Conservation (phyloP, 805 yeast genomes). For the Nakazawaea peltata region DNA sequence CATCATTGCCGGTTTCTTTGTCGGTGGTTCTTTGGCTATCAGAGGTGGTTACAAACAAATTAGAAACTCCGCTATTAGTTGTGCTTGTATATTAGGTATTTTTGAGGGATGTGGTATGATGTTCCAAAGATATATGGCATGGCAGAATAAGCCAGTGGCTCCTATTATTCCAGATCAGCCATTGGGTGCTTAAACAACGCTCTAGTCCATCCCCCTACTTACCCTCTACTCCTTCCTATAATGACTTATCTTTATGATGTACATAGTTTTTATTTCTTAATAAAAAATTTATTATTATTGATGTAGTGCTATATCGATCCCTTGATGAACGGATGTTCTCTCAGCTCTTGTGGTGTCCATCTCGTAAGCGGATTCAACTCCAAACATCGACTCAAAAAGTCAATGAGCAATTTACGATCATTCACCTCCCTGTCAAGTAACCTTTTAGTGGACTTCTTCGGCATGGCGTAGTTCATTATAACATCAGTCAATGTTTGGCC, state of each 20-base stretch:
- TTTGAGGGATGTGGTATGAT: constrained; percentile 98
- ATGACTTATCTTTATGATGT: too few species aligned
- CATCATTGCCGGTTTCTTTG: constrained; percentile 93
- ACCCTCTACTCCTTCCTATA: too few species aligned
- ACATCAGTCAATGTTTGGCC: constrained; percentile 60
- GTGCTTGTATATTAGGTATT: constrained; percentile 94
- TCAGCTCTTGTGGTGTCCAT: constrained; percentile 95
- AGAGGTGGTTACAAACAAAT: constrained; percentile 99
- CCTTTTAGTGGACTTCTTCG: constrained; percentile 44
- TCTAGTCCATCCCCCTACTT: too few species aligned
- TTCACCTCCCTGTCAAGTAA: constrained; percentile 64
- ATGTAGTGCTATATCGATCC: background rate
- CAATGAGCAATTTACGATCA: constrained; percentile 64
- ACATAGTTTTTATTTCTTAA: background rate
- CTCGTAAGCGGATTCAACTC: constrained; percentile 88
- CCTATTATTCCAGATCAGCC: constrained; percentile 47
- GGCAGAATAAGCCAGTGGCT: constrained; percentile 67
- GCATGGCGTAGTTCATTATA: constrained; percentile 65
- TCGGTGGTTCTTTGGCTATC: constrained; percentile 95
- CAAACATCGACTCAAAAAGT: constrained; percentile 70
- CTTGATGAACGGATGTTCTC: constrained; percentile 83
- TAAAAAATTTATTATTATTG: too few species aligned
- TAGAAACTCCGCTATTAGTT: constrained; percentile 91
- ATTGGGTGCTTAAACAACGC: constrained; percentile 20
- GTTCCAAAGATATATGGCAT: constrained; percentile 85